Conservation (phyloP, 768 basidiomycete genomes). For the Pleurotus platypus region DNA sequence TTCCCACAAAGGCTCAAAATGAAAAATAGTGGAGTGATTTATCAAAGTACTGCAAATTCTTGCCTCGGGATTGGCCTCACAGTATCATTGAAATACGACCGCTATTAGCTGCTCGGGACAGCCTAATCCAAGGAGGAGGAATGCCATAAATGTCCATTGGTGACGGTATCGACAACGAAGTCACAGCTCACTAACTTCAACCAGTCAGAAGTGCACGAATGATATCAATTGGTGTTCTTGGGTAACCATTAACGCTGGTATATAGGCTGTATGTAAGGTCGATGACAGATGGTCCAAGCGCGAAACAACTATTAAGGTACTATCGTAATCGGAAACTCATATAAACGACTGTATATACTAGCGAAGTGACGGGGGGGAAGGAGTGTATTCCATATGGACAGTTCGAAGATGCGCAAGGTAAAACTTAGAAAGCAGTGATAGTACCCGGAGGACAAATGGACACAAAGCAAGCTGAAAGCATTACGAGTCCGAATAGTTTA, state of each 20-base stretch:
- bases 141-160: too few relatives aligned
- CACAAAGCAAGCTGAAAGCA: constrained; percentile 7
- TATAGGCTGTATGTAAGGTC: neutral
- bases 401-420: neutral
- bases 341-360: constrained; percentile 4
- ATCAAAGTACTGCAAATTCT: too few relatives aligned
- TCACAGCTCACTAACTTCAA: too few relatives aligned
- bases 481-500: constrained; percentile 8
- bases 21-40: too few relatives aligned
- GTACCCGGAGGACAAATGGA: neutral
- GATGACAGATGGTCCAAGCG: constrained; percentile 1
- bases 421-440: neutral
- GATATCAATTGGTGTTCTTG: neutral
- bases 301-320: neutral
- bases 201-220: neutral
- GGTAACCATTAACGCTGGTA: neutral
- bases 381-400: neutral
- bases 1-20: constrained; percentile 3
- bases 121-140: too few relatives aligned
- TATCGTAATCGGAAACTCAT: neutral
- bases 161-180: too few relatives aligned
- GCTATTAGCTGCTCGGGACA: too few relatives aligned
- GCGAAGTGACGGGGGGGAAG: neutral
- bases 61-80: too few relatives aligned
- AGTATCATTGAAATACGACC: too few relatives aligned